Conservation (phyloP, 1,284 basidiomycete species). For the Cryptococcus wingfieldii region DNA sequence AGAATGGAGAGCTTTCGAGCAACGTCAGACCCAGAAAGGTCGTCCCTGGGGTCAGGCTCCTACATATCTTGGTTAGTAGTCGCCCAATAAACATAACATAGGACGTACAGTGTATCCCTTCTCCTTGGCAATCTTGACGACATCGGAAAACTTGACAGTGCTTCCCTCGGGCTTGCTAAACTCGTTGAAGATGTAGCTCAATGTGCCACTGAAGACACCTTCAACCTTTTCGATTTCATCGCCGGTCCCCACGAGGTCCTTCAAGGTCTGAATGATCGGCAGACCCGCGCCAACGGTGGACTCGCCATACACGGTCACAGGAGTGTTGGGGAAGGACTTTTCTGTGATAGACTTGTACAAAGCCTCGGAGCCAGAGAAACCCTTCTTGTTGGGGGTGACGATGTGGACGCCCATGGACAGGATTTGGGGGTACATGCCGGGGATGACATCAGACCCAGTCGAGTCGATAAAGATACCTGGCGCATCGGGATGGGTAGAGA, state of each 20-base stretch:
- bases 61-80: constrained; percentile 38
- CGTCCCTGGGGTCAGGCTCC: constrained; percentile 97
- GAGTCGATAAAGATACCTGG: constrained; percentile 86
- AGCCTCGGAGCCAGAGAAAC: constrained; percentile 69
- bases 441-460: constrained; percentile 81
- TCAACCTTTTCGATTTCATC: constrained; percentile 66
- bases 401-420: constrained; percentile 76
- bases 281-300: constrained; percentile 93
- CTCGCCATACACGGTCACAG: constrained; percentile 72
- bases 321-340: constrained; percentile 55
- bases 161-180: constrained; percentile 59
- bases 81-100: neutral
- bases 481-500: constrained; percentile 49
- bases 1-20: constrained; percentile 96
- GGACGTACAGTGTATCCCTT: constrained; percentile 83
- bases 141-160: constrained; percentile 68
- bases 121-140: constrained; percentile 82
- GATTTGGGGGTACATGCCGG: constrained; percentile 76
- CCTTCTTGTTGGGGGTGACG: constrained; percentile 98
- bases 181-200: constrained; percentile 99
- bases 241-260: constrained; percentile 85
- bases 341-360: constrained; percentile 70
- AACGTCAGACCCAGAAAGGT: constrained; percentile 93
- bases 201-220: constrained; percentile 73
- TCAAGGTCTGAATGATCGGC: constrained; percentile 85